These are phyloP conservation scores for Podaxis mareebaensis DNA, from an alignment of 768 basidiomycete genomes.

Conservation along the genomic window DNA sequence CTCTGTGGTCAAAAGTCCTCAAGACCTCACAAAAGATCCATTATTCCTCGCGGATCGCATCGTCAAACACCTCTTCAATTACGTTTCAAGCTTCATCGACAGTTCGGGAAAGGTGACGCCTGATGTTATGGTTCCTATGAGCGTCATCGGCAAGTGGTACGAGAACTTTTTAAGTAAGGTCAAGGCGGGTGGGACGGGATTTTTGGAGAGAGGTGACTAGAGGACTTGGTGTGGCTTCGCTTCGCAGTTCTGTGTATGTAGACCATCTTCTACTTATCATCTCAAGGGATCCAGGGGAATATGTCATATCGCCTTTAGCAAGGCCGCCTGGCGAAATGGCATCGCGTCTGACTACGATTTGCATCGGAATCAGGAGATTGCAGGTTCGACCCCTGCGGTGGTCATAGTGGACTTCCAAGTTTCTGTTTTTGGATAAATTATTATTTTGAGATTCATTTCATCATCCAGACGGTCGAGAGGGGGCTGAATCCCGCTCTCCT, in stretches of 20 bases:
- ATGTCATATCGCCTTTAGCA: background rate
- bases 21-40: constrained; percentile 42
- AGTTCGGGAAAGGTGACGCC: constrained; percentile 40
- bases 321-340: constrained; percentile 91
- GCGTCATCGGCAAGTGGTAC: constrained; percentile 68
- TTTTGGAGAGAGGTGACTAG: constrained; percentile 54
- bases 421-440: too few relatives aligned
- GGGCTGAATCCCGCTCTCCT: too few relatives aligned
- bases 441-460: too few relatives aligned
- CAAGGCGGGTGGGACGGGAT: constrained; percentile 55
- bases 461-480: too few relatives aligned
- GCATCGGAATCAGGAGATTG: constrained; percentile 75
- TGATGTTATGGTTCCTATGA: constrained; percentile 62
- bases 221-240: background rate
- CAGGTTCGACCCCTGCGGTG: constrained; percentile 92
- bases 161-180: constrained; percentile 65
- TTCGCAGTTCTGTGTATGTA: background rate
- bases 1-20: constrained; percentile 22
- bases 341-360: constrained; percentile 88
- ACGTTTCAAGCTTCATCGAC: constrained; percentile 64
- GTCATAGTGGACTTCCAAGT: constrained; percentile 39
- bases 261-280: background rate
- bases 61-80: constrained; percentile 76
- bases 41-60: constrained; percentile 64
- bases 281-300: too few relatives aligned